Conservation (phyloP, 495 filamentous ascomycete genomes). For the Immersiella caudata region DNA sequence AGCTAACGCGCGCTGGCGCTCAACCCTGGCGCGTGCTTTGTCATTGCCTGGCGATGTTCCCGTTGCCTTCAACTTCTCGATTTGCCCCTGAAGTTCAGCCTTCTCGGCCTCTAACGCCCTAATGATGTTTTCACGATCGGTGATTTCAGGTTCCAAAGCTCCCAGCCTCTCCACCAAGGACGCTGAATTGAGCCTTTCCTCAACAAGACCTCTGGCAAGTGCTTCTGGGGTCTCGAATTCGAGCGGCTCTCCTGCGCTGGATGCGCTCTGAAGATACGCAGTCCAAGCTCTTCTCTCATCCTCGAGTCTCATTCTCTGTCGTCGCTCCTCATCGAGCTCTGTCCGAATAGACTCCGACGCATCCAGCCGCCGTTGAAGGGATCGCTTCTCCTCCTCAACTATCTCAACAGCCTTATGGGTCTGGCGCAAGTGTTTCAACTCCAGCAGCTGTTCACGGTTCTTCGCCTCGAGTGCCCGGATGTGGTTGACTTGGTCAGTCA, state of each 20-base stretch:
- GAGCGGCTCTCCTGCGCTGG: slow-evolving; percentile 53
- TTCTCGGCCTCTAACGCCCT: slow-evolving; percentile 71
- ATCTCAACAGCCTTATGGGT: slow-evolving; percentile 82
- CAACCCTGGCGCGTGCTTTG: slow-evolving; percentile 67
- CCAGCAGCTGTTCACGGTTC: slow-evolving; percentile 77
- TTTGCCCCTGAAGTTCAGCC: slow-evolving; percentile 59
- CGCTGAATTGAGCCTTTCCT: slow-evolving; percentile 77
- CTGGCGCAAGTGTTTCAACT: slow-evolving; percentile 79
- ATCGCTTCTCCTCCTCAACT: slow-evolving; percentile 93
- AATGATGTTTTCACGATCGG: slow-evolving; percentile 79
- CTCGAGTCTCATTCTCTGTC: slow-evolving; percentile 84
- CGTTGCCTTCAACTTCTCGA: slow-evolving; percentile 67
- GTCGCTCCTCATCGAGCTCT: slow-evolving; percentile 74
- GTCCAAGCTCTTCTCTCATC: slow-evolving; percentile 87
- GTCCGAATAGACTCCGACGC: slow-evolving; percentile 72
- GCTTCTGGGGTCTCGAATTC: slow-evolving; percentile 87
- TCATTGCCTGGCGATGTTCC: slow-evolving; percentile 49
- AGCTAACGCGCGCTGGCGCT: slow-evolving; percentile 81
- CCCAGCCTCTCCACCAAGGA: slow-evolving; percentile 78
- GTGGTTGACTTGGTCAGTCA: slow-evolving; percentile 84
- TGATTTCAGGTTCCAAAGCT: slow-evolving; percentile 72
- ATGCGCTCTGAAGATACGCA: slow-evolving; percentile 75
- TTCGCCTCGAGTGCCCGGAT: slow-evolving; percentile 80
- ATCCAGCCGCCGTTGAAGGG: slow-evolving; percentile 74
- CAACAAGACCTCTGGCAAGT: slow-evolving; percentile 81